phyloP scores from a whole-genome alignment of 2,329 filamentous ascomycete genomes.

The Colletotrichum chlorophyti region DNA sequence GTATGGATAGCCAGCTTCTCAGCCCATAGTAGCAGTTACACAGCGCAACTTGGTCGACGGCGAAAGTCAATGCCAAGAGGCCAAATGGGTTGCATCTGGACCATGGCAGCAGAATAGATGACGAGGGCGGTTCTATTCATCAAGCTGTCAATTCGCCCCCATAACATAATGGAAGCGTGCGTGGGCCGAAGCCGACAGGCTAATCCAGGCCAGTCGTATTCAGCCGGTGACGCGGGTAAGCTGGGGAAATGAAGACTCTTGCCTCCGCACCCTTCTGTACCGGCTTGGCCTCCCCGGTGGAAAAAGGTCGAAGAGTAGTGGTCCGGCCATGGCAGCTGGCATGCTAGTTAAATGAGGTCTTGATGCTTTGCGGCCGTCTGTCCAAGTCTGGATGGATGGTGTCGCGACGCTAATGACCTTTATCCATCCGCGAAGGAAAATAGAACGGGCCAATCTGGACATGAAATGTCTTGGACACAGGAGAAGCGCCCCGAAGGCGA shows the following conservation, averaged over 20 bases:
- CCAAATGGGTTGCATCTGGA: neutral
- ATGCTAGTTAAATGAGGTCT: conserved; percentile 17
- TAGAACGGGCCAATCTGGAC: neutral
- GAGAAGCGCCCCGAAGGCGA: neutral
- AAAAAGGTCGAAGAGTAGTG: neutral
- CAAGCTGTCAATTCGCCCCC: neutral
- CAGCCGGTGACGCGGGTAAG: neutral
- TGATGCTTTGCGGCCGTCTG: neutral
- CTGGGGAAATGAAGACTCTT: neutral
- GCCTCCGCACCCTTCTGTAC: neutral
- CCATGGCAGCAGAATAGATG: neutral
- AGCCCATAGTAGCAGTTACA: neutral
- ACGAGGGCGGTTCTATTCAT: neutral
- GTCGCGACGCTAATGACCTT: conserved; percentile 15
- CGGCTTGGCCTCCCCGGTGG: neutral
- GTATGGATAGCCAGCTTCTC: neutral
- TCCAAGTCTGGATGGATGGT: neutral
- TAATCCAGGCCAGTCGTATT: conserved; percentile 1
- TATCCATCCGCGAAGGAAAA: neutral
- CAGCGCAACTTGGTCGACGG: conserved; percentile 11
- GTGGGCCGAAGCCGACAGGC: conserved; percentile 12
- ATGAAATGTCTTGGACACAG: conserved; percentile 12
- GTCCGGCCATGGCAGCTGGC: conserved; percentile 10
- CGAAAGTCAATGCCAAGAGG: neutral
- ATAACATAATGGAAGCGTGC: neutral